Conservation (phyloP, 2,329 filamentous ascomycete genomes). For the Fusarium piperis region DNA sequence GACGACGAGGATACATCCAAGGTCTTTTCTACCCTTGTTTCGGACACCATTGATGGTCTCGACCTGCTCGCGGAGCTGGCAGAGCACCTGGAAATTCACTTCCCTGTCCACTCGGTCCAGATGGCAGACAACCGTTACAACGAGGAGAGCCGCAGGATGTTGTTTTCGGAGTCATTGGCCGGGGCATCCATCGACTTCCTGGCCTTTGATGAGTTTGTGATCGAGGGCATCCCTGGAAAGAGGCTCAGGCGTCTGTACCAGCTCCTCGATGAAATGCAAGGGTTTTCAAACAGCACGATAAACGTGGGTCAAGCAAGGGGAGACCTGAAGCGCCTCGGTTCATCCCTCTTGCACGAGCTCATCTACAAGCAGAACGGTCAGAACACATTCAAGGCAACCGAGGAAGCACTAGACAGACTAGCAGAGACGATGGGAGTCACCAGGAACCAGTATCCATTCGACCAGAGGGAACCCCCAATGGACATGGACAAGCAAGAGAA, state of each 20-base stretch:
- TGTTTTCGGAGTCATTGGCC: not conserved
- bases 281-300: not conserved
- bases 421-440: constrained; percentile 16
- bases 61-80: constrained; percentile 34
- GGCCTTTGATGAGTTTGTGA: constrained; percentile 28
- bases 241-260: constrained; percentile 13
- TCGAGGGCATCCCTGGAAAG: constrained; percentile 7
- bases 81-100: constrained; percentile 27
- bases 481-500: constrained; percentile 7
- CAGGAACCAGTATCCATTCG: constrained; percentile 15
- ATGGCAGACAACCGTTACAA: not conserved
- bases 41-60: constrained; percentile 31
- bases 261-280: constrained; percentile 37
- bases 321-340: constrained; percentile 39
- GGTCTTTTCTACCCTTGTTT: constrained; percentile 34
- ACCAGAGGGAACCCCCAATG: not conserved
- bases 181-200: constrained; percentile 20
- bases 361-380: constrained; percentile 24
- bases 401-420: constrained; percentile 2
- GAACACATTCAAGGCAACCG: not conserved
- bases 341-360: constrained; percentile 26
- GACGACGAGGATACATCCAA: constrained; percentile 7
- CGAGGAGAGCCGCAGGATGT: not conserved
- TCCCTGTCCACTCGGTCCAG: not conserved
- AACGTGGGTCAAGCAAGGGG: constrained; percentile 28